Conservation (phyloP, 108 stramenopile genomes). For the Nitzschia sp. region DNA sequence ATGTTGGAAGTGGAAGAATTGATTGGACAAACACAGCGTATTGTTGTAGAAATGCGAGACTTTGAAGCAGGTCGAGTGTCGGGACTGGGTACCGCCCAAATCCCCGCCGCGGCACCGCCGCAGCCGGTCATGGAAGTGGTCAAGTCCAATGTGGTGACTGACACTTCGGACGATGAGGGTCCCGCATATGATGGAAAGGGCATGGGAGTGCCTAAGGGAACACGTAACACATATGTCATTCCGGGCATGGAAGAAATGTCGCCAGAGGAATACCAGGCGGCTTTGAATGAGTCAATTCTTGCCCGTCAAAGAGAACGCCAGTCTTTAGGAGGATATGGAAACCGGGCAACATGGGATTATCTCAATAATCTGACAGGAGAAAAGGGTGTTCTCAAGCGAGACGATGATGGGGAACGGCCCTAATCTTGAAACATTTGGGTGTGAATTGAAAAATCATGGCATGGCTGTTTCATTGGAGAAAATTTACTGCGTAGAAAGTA, state of each 20-base stretch:
- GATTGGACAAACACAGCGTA: conserved; percentile 33
- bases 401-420: background rate
- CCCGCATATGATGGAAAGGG: conserved; percentile 58
- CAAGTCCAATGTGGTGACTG: background rate
- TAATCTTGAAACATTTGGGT: no score
- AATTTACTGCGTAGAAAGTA: no score
- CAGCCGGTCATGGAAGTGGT: background rate
- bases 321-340: conserved; percentile 29
- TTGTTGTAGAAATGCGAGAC: conserved; percentile 68
- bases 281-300: conserved; percentile 64
- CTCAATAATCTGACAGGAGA: conserved; percentile 35
- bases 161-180: conserved; percentile 40
- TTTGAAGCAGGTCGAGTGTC: conserved; percentile 32
- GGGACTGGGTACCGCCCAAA: conserved; percentile 1
- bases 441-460: no score
- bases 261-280: conserved; percentile 74
- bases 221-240: conserved; percentile 72
- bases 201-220: conserved; percentile 63
- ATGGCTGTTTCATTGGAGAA: no score
- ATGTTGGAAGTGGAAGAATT: conserved; percentile 55
- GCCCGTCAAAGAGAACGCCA: conserved; percentile 48
- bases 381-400: background rate
- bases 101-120: background rate
- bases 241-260: conserved; percentile 84
- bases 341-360: conserved; percentile 42